Base-by-base conservation (phyloP, 2,329 filamentous ascomycete genomes). In the Sarocladium kiliense region DNA sequence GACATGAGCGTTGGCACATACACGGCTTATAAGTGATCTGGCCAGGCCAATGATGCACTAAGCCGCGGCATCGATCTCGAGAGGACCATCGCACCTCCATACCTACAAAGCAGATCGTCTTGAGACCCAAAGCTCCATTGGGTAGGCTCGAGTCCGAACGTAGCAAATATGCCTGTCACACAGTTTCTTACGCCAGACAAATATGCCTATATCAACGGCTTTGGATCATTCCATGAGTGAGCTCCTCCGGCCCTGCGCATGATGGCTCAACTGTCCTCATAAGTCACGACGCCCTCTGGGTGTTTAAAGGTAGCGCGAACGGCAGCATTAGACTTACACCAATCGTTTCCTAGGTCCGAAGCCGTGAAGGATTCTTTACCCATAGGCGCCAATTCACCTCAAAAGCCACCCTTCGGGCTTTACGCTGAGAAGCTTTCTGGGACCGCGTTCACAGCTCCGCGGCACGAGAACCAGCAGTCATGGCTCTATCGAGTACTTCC, bases 391-490 rank as follows among this genome's bases (percentile, higher is more conserved):
- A 95, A 94, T 75, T 89, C 88, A 2, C 90, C 91, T 0, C 90
- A 94, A 68, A 89, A 91, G 66, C 85, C 85, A 0, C 80, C 88
- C 0, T 83, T 85, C 60, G 89, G 89, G 1, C 82, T 95, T 27
- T 94, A 94, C 71, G 84, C 89, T 26, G 91, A 95, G 72, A 87
- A 88, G 73, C 77, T 89, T 42, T 88, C 86, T 0, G 86, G 86
- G 7, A 87, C 85, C 1, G 77, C 87, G 23, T 89, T 89, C 65
- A 89, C 86, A 3, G 84, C 85, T 1, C 85, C 86, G 0, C 76
- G 87, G 26, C 75, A 82, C 65, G 80, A 86, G 55, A 89, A 87
- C 69, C 81, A 82, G 64, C 86, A 89, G 66, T 78, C 85, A 44
- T 89, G 86, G 86, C 77, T 89, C 26, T 89, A 89, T 65, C 81